Conservation (phyloP, 2,329 filamentous ascomycete genomes). For the Helotiales sp. region DNA sequence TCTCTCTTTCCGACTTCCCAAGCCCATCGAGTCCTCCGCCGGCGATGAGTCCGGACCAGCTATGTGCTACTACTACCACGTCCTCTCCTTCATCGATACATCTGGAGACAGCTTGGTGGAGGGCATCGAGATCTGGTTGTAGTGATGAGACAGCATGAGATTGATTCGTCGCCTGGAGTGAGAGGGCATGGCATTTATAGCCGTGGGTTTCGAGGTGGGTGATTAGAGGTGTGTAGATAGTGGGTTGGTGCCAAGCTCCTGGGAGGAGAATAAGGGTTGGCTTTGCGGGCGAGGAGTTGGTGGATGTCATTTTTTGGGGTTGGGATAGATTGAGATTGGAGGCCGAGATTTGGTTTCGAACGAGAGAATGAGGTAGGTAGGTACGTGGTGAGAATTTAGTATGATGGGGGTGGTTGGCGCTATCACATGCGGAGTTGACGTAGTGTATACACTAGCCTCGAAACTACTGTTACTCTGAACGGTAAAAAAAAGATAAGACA, state of each 20-base stretch:
- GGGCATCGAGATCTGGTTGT: slow-evolving; percentile 12
- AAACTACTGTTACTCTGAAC: too few relatives aligned
- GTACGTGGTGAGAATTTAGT: too few relatives aligned
- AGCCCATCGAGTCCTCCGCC: slow-evolving; percentile 37
- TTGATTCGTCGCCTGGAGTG: slow-evolving; percentile 12
- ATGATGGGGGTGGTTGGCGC: too few relatives aligned
- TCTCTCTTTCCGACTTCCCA: slow-evolving; percentile 36
- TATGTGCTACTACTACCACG: slow-evolving; percentile 39
- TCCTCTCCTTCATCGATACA: slow-evolving; percentile 35
- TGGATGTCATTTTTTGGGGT: too few relatives aligned
- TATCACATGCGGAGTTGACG: too few relatives aligned
- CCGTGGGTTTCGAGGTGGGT: slow-evolving; percentile 11
- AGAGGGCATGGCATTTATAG: slow-evolving; percentile 15
- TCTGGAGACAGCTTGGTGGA: slow-evolving; percentile 5
- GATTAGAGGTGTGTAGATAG: slow-evolving; percentile 11
- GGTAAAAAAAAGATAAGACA: too few relatives aligned
- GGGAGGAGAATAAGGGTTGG: slow-evolving; percentile 20
- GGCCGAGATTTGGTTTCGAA: too few relatives aligned
- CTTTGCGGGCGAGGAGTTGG: too few relatives aligned
- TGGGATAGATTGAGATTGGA: too few relatives aligned
- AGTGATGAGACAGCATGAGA: slow-evolving; percentile 13
- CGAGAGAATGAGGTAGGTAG: too few relatives aligned
- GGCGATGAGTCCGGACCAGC: slow-evolving; percentile 39
- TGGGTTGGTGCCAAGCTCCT: slow-evolving; percentile 19
- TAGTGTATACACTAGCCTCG: too few relatives aligned